A percentile compares a stretch with the other conserved stretches of the same genome.
Evolutionary conservation across 2,329 filamentous ascomycete genomes (phyloP).

Genomic region (Exophiala sp.): DNA sequence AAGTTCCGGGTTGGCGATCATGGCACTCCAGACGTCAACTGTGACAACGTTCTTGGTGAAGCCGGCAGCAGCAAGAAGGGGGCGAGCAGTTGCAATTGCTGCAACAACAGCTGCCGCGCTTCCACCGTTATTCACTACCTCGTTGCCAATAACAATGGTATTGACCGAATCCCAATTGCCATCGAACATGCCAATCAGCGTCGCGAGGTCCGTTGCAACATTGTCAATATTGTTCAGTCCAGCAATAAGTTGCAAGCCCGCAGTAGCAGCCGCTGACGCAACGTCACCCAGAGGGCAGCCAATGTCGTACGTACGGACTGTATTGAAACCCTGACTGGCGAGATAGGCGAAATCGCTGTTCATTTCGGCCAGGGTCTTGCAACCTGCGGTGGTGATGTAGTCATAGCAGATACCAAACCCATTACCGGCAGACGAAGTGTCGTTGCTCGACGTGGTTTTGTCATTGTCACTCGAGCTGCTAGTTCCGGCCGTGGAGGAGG

Average conservation of each 20-base stretch:
- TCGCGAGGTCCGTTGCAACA: slow-evolving; percentile 55
- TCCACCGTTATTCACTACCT: slow-evolving; percentile 65
- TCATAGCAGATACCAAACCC: slow-evolving; percentile 56
- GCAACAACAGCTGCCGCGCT: slow-evolving; percentile 54
- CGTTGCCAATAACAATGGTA: slow-evolving; percentile 76
- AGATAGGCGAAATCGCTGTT: slow-evolving; percentile 60
- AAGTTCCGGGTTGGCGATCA: slow-evolving; percentile 63
- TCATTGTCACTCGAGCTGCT: background rate
- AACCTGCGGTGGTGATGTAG: slow-evolving; percentile 57
- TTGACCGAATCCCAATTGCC: slow-evolving; percentile 67
- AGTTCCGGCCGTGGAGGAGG: background rate
- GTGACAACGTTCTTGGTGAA: slow-evolving; percentile 72
- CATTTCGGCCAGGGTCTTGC: slow-evolving; percentile 65
- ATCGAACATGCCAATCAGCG: slow-evolving; percentile 58
- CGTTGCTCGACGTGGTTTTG: background rate
- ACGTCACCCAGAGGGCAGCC: slow-evolving; percentile 68
- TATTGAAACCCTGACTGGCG: slow-evolving; percentile 53
- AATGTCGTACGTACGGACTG: slow-evolving; percentile 74
- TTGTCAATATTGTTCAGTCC: slow-evolving; percentile 66
- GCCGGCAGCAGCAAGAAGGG: slow-evolving; percentile 57
- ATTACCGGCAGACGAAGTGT: slow-evolving; percentile 13
- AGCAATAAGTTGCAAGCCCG: slow-evolving; percentile 67
- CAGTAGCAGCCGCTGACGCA: slow-evolving; percentile 59
- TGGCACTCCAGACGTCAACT: slow-evolving; percentile 72
- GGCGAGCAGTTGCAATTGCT: slow-evolving; percentile 58